A percentile compares a stretch with the other conserved stretches of the same genome.
phyloP scores from a whole-genome alignment of 169 alveolate genomes.

The Plasmodium gonderi region DNA sequence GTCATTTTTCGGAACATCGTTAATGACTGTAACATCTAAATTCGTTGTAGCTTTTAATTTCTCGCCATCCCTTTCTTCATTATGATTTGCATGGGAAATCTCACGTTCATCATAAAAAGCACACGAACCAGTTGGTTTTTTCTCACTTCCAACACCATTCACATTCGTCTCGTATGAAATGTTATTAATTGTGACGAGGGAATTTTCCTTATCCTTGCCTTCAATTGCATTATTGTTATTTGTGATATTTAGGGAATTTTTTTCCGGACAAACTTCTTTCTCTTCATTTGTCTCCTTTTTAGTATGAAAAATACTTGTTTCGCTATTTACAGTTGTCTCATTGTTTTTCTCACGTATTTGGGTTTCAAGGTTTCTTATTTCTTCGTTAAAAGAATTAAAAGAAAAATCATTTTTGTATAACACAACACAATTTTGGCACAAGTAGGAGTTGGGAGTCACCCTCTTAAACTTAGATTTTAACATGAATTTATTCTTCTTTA shows the following conservation, averaged over 20 bases:
- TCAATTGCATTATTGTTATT: neutral
- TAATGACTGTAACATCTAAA: too few relatives aligned
- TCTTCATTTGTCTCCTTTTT: neutral
- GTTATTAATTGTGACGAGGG: neutral
- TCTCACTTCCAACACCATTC: neutral
- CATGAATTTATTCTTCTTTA: conserved; percentile 18
- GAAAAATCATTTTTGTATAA: conserved; percentile 44
- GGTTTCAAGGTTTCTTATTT: neutral
- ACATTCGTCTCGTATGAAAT: neutral
- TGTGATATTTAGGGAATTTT: neutral
- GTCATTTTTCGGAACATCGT: neutral
- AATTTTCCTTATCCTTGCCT: neutral
- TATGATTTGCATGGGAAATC: neutral
- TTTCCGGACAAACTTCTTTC: neutral
- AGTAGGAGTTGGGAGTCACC: conserved; percentile 32
- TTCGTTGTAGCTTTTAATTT: neutral
- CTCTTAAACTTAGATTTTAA: conserved; percentile 59
- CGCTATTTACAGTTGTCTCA: neutral
- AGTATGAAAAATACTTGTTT: neutral
- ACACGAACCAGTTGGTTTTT: neutral
- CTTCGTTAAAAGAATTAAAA: conserved; percentile 10
- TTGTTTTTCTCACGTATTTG: neutral
- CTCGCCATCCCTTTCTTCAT: neutral
- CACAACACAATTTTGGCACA: conserved; percentile 34
- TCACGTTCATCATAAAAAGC: neutral